phyloP scores from a whole-genome alignment of 306 rosid species.

The Glycine tomentella region DNA sequence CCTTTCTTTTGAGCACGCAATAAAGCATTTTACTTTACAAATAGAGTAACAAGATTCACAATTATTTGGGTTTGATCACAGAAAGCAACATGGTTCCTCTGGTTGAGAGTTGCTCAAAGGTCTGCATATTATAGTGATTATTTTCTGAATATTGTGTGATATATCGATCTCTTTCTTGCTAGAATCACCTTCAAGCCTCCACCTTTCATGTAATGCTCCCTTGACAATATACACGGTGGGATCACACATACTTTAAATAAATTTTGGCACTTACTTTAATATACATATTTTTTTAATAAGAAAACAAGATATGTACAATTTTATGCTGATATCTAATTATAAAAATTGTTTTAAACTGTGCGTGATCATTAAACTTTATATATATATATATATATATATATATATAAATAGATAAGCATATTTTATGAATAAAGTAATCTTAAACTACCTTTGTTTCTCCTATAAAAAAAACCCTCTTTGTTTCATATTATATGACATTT shows the following conservation, averaged over 20 bases:
- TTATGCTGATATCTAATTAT: no score
- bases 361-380: no score
- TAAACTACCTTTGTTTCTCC: no score
- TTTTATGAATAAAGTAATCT: no score
- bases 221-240: background rate
- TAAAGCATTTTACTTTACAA: background rate
- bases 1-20: background rate
- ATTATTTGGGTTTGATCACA: constrained; percentile 6
- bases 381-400: no score
- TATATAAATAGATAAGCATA: no score
- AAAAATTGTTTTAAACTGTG: no score
- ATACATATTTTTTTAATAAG: background rate
- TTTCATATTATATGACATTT: no score
- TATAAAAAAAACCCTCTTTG: no score
- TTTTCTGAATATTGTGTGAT: constrained; percentile 2
- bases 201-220: background rate
- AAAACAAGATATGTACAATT: no score
- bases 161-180: background rate
- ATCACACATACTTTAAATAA: background rate
- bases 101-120: background rate
- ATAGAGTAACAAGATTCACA: background rate
- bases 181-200: background rate
- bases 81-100: background rate
- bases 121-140: background rate
- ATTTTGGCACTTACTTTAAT: background rate